A percentile compares a stretch with the other conserved stretches of the same genome.
phyloP scores from a whole-genome alignment of 2,329 filamentous ascomycete genomes.

The Aureobasidium sp. region DNA sequence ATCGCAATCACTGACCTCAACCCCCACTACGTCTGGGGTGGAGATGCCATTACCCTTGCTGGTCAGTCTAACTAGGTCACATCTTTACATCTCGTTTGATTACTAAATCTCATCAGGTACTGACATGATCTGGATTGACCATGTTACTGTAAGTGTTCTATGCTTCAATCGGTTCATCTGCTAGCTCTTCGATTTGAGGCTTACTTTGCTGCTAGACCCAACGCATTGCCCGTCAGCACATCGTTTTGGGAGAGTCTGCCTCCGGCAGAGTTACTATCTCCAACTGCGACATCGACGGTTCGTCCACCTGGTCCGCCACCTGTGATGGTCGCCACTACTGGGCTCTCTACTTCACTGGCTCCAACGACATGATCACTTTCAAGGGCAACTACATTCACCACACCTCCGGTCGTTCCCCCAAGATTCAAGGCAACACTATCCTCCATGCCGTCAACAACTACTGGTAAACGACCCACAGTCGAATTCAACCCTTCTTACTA shows the following conservation, averaged over 20 bases:
- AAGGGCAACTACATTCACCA: conserved; percentile 57
- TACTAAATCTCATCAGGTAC: not conserved
- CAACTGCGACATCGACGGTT: conserved; percentile 54
- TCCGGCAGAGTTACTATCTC: conserved; percentile 53
- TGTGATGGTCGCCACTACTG: conserved; percentile 57
- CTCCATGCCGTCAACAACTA: conserved; percentile 59
- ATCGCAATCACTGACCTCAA: conserved; percentile 29
- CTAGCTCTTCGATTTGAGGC: not conserved
- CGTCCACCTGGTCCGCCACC: conserved; percentile 47
- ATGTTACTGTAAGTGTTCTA: not conserved
- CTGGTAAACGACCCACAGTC: conserved; percentile 29
- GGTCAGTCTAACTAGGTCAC: conserved; percentile 18
- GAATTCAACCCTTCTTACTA: not conserved
- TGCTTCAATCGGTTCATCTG: conserved; percentile 25
- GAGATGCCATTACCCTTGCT: conserved; percentile 27
- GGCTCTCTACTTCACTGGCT: conserved; percentile 50
- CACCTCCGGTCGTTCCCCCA: conserved; percentile 51
- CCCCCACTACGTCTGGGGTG: conserved; percentile 29
- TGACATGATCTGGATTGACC: conserved; percentile 11
- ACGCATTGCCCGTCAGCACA: conserved; percentile 54
- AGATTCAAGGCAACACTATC: conserved; percentile 49
- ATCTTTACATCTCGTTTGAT: not conserved
- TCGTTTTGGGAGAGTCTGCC: conserved; percentile 50
- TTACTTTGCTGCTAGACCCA: conserved; percentile 31
- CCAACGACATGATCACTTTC: conserved; percentile 50